Evolutionary conservation across 2,329 filamentous ascomycete genomes (phyloP).

Genomic region (Plenodomus lindquistii): DNA sequence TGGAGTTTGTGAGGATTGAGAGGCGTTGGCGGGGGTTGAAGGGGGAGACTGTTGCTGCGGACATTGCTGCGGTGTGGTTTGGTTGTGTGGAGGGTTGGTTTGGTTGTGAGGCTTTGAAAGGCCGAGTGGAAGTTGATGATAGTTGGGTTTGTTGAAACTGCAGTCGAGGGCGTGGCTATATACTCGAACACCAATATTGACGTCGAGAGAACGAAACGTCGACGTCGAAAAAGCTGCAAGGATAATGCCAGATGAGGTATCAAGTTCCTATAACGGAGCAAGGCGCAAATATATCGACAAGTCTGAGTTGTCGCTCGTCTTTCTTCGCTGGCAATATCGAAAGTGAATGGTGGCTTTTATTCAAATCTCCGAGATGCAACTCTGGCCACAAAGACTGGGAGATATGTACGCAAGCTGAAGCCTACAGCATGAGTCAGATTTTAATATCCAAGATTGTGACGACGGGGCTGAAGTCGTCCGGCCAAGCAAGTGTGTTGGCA

Average conservation of each 20-base stretch:
- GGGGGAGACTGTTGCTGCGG: slow-evolving; percentile 24
- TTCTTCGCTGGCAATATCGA: neutral
- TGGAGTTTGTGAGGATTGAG: slow-evolving; percentile 47
- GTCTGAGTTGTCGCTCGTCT: neutral
- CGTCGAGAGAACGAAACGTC: neutral
- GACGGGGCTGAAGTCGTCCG: slow-evolving; percentile 26
- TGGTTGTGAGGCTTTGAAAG: slow-evolving; percentile 1
- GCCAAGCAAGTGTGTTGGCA: slow-evolving; percentile 36
- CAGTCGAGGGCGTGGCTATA: neutral
- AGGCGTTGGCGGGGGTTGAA: slow-evolving; percentile 47
- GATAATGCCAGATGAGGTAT: neutral
- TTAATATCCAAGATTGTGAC: slow-evolving; percentile 34
- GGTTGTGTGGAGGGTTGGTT: too few relatives aligned
- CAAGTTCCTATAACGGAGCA: neutral
- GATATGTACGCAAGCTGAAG: slow-evolving; percentile 13
- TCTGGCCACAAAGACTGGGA: neutral
- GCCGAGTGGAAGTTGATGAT: slow-evolving; percentile 1
- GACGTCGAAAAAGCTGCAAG: neutral
- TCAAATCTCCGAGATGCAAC: neutral
- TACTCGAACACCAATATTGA: too few relatives aligned
- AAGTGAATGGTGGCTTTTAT: too few relatives aligned
- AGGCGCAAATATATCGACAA: slow-evolving; percentile 5
- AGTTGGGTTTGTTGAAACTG: neutral
- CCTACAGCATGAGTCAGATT: slow-evolving; percentile 40
- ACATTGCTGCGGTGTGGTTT: slow-evolving; percentile 26